Conservation (phyloP, 257 asterid genomes). For the Thymus mandschuricus region DNA sequence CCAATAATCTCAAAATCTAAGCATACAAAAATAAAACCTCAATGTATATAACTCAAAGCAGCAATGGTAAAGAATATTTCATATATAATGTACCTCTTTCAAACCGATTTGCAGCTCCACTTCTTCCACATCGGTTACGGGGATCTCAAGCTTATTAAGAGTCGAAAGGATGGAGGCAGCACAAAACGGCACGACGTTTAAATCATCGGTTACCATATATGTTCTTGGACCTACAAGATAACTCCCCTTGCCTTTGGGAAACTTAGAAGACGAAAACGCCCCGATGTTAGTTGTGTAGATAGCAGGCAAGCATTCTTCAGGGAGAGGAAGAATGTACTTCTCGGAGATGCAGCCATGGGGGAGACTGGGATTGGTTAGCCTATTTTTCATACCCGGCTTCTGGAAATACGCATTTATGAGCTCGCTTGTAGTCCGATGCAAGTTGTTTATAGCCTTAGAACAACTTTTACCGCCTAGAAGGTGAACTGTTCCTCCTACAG, state of each 20-base stretch:
- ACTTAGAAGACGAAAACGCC: background rate
- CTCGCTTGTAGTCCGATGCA: slow-evolving; percentile 14
- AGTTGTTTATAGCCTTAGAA: slow-evolving; percentile 29
- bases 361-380: slow-evolving; percentile 27
- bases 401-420: background rate
- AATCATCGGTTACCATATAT: slow-evolving; percentile 2
- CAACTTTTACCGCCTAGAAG: slow-evolving; percentile 24
- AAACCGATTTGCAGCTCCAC: slow-evolving; percentile 21
- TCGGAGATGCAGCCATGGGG: slow-evolving; percentile 13
- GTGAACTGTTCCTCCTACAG: slow-evolving; percentile 28
- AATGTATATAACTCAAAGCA: no score
- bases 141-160: slow-evolving; percentile 9
- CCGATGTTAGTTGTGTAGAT: background rate
- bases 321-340: slow-evolving; percentile 23
- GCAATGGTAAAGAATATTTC: no score
- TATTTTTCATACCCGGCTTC: background rate
- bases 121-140: slow-evolving; percentile 31
- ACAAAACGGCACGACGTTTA: background rate
- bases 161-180: background rate
- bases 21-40: no score
- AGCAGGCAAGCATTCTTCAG: background rate
- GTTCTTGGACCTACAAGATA: background rate
- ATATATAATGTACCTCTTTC: slow-evolving; percentile 25
- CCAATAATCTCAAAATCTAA: no score
- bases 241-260: slow-evolving; percentile 19